phyloP scores from a whole-genome alignment of 108 stramenopile species.

The Conticribra weissflogii region DNA sequence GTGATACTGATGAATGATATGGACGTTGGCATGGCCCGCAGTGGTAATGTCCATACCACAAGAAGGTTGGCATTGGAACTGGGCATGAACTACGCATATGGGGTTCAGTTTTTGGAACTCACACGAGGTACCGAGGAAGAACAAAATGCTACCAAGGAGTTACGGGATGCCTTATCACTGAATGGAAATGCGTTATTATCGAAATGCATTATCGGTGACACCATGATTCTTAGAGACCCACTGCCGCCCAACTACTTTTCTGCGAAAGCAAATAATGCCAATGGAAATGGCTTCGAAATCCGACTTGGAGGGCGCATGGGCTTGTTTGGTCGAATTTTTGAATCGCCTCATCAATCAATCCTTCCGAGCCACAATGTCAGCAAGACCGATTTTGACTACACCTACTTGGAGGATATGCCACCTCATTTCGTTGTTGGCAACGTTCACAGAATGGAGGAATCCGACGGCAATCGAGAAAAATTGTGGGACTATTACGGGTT shows the following conservation, averaged over 20 bases:
- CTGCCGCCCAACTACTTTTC: conserved; percentile 14
- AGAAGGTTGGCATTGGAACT: conserved; percentile 8
- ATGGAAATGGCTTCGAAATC: conserved; percentile 23
- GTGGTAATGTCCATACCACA: conserved; percentile 19
- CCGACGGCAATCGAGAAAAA: too few relatives aligned
- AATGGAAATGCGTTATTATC: conserved; percentile 25
- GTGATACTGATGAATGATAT: conserved; percentile 24
- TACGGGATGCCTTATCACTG: conserved; percentile 2
- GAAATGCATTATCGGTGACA: conserved; percentile 10
- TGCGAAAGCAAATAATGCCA: background rate
- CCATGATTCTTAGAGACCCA: conserved; percentile 8
- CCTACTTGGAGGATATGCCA: too few relatives aligned
- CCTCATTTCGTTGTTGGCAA: too few relatives aligned
- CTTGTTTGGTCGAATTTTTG: too few relatives aligned
- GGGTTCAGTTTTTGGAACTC: conserved; percentile 20
- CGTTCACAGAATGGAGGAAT: too few relatives aligned
- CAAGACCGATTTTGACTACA: too few relatives aligned
- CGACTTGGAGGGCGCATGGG: conserved; percentile 19
- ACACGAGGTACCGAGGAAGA: conserved; percentile 6
- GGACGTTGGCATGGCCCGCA: conserved; percentile 27
- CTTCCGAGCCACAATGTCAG: too few relatives aligned
- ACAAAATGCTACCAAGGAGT: conserved; percentile 3
- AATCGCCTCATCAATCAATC: too few relatives aligned
- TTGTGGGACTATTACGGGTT: too few relatives aligned
- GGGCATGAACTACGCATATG: conserved; percentile 33